Evolutionary conservation across 306 rosid species (phyloP).

Genomic region (Herpetospermum pedunculosum): DNA sequence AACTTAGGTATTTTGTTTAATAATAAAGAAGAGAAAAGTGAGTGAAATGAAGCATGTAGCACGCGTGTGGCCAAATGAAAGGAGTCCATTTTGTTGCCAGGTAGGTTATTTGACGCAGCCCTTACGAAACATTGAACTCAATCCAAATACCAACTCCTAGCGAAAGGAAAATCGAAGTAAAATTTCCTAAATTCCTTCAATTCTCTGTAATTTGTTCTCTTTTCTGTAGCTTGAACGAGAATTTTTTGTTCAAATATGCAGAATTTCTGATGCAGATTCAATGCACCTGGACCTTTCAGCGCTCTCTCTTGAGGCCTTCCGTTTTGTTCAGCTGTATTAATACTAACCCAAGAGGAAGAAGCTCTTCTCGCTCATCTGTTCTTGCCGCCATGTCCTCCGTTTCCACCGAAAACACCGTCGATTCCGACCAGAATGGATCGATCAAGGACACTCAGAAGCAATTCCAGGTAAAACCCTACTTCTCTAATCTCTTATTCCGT

Average conservation of each 20-base stretch:
- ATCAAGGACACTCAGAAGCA: constrained; percentile 18
- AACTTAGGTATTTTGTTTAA: too few relatives aligned
- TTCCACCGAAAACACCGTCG: constrained; percentile 28
- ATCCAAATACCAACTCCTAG: neutral
- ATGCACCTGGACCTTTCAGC: constrained; percentile 28
- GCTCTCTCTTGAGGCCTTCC: constrained; percentile 17
- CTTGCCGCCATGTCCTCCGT: constrained; percentile 57
- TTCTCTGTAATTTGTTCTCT: neutral
- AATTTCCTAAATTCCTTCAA: neutral
- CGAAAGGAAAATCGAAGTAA: neutral
- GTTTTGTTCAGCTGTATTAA: constrained; percentile 15
- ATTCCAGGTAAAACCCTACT: constrained; percentile 37
- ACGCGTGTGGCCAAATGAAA: neutral
- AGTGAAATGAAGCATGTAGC: neutral
- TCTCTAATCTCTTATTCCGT: neutral
- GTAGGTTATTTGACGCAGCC: neutral
- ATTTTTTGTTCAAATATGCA: neutral
- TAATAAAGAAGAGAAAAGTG: too few relatives aligned
- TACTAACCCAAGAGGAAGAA: neutral
- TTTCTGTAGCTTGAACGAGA: neutral
- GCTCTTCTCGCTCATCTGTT: constrained; percentile 18
- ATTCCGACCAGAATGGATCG: constrained; percentile 16
- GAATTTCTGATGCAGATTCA: constrained; percentile 24
- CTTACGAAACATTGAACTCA: neutral
- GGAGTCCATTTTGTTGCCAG: neutral